Evolutionary conservation across 768 basidiomycete genomes (phyloP), one percentile per base, ranked within the genome.

Genomic region (Russula griseocarnosa): DNA sequence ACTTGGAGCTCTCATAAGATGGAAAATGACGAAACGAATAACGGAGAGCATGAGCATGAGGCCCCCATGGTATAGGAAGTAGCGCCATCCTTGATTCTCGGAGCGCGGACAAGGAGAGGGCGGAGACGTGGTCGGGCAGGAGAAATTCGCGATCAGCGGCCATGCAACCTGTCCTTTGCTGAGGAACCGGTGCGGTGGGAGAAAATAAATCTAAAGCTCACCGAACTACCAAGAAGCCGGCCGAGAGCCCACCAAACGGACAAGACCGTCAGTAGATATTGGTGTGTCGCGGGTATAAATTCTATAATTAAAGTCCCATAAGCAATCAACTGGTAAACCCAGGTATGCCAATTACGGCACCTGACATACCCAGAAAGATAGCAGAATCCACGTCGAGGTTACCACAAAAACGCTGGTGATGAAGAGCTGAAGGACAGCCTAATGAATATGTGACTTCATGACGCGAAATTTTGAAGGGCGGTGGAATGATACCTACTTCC

Each of bases 191-290:
- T 44, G 28, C 26, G 4, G 3, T 20, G 22, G 46, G n/a, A 28
- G 40, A 14, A 1, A 18, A 6, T 9, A 22, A 36, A 38, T 16
- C 22, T 53, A 28, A 51, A 28, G 52, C 58, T 62, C 47, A 79
- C 79, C 55, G 81, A 68, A 67, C 79, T 81, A 20, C 83, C 86
- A 54, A 87, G 70, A 0, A 90, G 79, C 71, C 90, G 89, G 3
- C 88, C 88, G 38, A 90, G 78, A 6, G 86, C 85, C 90, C 90
- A 92, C 86, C 86, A 91, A 42, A 90, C 82, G 0, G 88, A 88
- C 20, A 91, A 78, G 16, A 90, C 75, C 0, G 88, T 90, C 38
- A 91, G 76, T 4, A 92, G 77, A 69, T 88, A 90, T 69, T 91
- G 90, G 65, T 90, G 87, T 1, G 83, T 82, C 3, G 82, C 81